Evolutionary conservation across 2,329 filamentous ascomycete species (phyloP), one percentile per base, ranked within the genome.

Genomic region (Cladosporium sp.): DNA sequence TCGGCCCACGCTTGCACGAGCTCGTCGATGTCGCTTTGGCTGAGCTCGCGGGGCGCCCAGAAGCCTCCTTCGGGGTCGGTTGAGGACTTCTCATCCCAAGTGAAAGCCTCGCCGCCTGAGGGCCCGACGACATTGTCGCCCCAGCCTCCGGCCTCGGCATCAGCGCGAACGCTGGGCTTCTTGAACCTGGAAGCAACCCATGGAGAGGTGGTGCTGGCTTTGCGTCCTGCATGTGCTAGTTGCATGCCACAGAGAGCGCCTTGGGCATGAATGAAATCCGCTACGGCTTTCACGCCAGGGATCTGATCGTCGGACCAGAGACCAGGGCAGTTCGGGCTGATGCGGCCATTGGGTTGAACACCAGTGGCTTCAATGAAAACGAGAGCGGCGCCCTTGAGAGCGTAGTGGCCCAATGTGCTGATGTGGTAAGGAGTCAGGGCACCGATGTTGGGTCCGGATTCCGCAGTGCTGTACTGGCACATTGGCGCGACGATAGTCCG

Each of bases 301-400:
- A 93, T 89, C 76, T 97, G 93, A 41, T 84, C 87, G 76, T 97
- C 93, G 66, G 89, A 83, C 93, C 93, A 97, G 12, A 97, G 80
- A 0, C 93, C 92, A 4, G 82, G 80, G 75, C 93, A 91, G 75
- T 93, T 84, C 1, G 92, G 92, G 1, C 90, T 89, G 80, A 96
- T 96, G 65, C 93, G 87, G 24, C 93, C 93, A 71, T 93, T 89
- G 7, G 91, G 80, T n/a, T 87, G 82, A 0, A 96, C 90, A 32
- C 88, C 83, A 0, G 90, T 92, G 41, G 92, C 92, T 80, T 97
- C 93, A 66, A 93, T 84, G 68, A 93, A 86, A 59, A 90, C 82
- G 15, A 96, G 81, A 0, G 87, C 89, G 0, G 91, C 88, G 18
- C 93, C 93, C 68, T 90, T 88, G 64, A 90, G 83, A 21, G 91